Percentiles rank a stretch among this genome's conserved stretches.
Evolutionary conservation across 768 basidiomycete species (phyloP).

Genomic region (Russula dissimulans): DNA sequence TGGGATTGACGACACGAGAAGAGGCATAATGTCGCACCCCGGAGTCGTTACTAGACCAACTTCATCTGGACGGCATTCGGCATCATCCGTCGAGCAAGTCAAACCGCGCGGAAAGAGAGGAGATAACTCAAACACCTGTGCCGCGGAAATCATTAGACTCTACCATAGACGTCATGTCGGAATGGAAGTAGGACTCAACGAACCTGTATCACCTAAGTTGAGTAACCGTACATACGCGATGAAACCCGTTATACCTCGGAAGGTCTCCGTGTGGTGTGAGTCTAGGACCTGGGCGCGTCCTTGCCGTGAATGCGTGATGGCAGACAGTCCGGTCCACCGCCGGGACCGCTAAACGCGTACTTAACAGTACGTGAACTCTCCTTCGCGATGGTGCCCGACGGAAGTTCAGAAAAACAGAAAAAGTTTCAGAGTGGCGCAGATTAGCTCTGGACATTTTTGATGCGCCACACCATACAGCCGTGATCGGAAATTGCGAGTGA

Average conservation of each 20-base stretch:
- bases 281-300: neutral
- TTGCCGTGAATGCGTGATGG: no score
- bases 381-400: neutral
- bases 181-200: neutral
- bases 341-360: neutral
- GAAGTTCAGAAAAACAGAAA: neutral
- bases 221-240: neutral
- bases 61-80: neutral
- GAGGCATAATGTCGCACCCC: neutral
- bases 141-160: conserved; percentile 4
- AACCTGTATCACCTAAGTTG: neutral
- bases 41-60: neutral
- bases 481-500: neutral
- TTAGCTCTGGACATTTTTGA: neutral
- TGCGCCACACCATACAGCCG: neutral
- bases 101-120: neutral
- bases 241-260: neutral
- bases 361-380: neutral
- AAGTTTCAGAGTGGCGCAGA: neutral
- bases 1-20: neutral
- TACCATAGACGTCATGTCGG: neutral
- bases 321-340: no score
- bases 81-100: neutral
- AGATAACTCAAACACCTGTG: neutral
- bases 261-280: neutral